These are phyloP conservation scores for Saturnispora serradocipensis DNA, from an alignment of 805 yeast genomes.

Conservation along the genomic window DNA sequence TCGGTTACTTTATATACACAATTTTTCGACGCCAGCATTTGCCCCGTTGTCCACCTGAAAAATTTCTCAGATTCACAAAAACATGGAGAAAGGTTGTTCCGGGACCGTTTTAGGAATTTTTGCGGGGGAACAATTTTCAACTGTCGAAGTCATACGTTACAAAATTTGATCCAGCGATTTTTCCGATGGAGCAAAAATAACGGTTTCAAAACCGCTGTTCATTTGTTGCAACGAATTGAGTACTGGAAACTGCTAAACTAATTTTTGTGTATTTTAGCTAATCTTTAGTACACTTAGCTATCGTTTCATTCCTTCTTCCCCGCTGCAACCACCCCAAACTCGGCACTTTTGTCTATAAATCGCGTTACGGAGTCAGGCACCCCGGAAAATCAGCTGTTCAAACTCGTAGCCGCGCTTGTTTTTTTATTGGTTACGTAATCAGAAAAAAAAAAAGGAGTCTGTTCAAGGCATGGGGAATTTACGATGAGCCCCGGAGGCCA, in stretches of 20 bases:
- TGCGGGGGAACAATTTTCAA: not conserved
- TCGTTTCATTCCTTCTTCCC: not conserved
- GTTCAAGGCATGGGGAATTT: not conserved
- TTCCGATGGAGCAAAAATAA: not conserved
- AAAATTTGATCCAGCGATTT: not conserved
- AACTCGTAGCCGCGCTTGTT: not conserved
- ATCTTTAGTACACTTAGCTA: not conserved
- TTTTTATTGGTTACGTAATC: not conserved
- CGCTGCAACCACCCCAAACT: not conserved
- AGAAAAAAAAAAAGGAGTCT: not conserved
- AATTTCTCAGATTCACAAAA: not conserved
- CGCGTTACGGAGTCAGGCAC: not conserved
- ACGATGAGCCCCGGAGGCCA: not conserved
- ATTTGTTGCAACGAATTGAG: not conserved
- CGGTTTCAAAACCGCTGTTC: not conserved
- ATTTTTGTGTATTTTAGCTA: not conserved
- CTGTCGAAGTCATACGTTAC: not conserved
- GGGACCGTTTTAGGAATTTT: not conserved
- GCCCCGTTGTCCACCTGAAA: not conserved
- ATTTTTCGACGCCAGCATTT: not conserved
- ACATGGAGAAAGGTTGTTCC: not conserved
- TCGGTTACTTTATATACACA: not conserved
- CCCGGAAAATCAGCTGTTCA: not conserved
- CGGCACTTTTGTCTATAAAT: not conserved
- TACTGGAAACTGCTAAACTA: too few relatives aligned